Evolutionary conservation across 139 green algal species (phyloP).

Genomic region (Edaphochlamys debaryana): DNA sequence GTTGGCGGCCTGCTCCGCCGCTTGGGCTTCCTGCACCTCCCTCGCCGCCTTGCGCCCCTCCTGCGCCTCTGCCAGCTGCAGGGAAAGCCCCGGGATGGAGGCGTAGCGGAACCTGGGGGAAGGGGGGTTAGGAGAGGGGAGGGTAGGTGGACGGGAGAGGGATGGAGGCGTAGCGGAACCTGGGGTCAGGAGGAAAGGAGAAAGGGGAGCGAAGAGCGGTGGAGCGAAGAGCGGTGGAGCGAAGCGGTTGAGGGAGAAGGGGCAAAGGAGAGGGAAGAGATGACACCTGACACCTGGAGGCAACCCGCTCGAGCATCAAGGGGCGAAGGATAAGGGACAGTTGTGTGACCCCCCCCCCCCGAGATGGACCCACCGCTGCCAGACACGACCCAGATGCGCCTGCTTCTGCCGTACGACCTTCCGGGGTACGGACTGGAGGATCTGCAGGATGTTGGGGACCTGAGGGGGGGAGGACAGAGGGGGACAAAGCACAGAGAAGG

Average conservation of each 20-base stretch:
- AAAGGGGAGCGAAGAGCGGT: not conserved
- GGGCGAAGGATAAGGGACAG: not conserved
- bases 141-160: no score
- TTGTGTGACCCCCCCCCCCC: not conserved
- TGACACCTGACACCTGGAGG: not conserved
- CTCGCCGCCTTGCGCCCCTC: no score
- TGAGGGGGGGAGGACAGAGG: no score
- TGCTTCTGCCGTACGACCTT: conserved; percentile 19
- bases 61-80: no score
- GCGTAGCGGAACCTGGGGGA: conserved; percentile 11
- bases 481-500: not conserved
- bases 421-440: conserved; percentile 5
- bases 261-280: not conserved
- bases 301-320: no score
- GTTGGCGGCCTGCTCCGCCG: no score
- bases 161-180: not conserved
- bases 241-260: not conserved
- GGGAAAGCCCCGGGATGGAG: not conserved
- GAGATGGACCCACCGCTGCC: conserved; percentile 18
- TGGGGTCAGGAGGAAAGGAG: no score
- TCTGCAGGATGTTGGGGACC: conserved; percentile 6
- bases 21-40: no score
- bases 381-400: conserved; percentile 28
- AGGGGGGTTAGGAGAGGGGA: no score
- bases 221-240: not conserved